A percentile compares a stretch with the other conserved stretches of the same genome.
Conservation (phyloP, 2,329 filamentous ascomycete genomes). For the Shiraia sp. region DNA sequence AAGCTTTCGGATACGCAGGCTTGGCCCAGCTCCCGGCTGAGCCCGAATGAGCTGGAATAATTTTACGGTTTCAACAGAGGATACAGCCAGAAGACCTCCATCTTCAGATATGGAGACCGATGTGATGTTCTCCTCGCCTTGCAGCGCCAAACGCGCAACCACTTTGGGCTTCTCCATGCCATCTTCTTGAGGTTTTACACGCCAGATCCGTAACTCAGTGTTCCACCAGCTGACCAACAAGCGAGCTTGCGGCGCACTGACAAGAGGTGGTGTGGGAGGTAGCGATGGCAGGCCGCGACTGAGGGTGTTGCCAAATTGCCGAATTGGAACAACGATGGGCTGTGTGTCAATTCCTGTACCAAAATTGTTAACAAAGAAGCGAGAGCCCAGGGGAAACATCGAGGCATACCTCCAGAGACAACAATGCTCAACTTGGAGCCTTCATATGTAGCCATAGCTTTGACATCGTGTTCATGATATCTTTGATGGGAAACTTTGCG, state of each 20-base stretch:
- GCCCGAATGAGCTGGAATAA: constrained; percentile 69
- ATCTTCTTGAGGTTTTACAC: constrained; percentile 55
- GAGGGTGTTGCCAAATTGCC: constrained; percentile 75
- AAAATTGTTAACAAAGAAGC: constrained; percentile 30
- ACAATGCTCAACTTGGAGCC: constrained; percentile 80
- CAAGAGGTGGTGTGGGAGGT: constrained; percentile 75
- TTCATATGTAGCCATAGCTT: constrained; percentile 90
- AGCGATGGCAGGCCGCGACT: constrained; percentile 82
- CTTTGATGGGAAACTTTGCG: constrained; percentile 81
- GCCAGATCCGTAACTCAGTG: constrained; percentile 83
- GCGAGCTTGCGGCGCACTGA: constrained; percentile 72
- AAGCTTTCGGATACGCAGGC: constrained; percentile 72
- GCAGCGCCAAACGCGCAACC: constrained; percentile 45
- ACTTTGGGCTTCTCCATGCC: constrained; percentile 49
- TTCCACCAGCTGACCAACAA: constrained; percentile 93
- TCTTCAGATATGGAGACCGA: constrained; percentile 72
- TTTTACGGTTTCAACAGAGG: constrained; percentile 75
- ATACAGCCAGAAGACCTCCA: constrained; percentile 74
- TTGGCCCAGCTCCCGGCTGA: constrained; percentile 57
- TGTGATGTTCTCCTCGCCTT: constrained; percentile 78
- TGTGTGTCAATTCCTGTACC: constrained; percentile 77
- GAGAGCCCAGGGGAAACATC: constrained; percentile 3
- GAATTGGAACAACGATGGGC: constrained; percentile 80
- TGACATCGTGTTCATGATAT: constrained; percentile 93
- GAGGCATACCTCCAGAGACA: constrained; percentile 78